These are phyloP conservation scores for Mortierella sp. DNA, from an alignment of 371 early-diverging fungal species.

Conservation along the genomic window DNA sequence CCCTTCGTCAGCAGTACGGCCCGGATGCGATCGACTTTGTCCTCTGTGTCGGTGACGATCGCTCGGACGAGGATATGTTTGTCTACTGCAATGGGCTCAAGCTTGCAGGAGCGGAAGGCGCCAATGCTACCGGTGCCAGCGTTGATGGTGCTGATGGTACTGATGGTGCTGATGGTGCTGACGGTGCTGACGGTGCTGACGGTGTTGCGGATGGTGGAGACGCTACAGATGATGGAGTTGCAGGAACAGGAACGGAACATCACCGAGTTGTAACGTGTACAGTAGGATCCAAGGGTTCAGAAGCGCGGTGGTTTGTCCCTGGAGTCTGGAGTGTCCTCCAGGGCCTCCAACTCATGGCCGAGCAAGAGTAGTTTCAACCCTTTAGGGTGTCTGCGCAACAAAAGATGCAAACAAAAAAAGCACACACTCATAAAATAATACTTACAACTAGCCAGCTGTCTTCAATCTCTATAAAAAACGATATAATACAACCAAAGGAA, in stretches of 20 bases:
- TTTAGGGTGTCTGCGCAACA: not conserved
- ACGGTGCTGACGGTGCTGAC: not conserved
- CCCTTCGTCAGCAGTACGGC: slow-evolving; percentile 27
- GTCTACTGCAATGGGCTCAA: slow-evolving; percentile 71
- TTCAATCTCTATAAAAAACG: not conserved
- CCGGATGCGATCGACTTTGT: slow-evolving; percentile 68
- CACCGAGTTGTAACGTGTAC: slow-evolving; percentile 67
- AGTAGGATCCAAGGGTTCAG: slow-evolving; percentile 70
- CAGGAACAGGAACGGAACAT: not conserved
- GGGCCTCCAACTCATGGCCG: slow-evolving; percentile 53
- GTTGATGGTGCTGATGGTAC: not conserved
- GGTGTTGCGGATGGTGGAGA: not conserved
- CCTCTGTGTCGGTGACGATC: slow-evolving; percentile 85
- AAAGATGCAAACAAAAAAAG: not conserved
- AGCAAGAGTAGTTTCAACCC: not conserved
- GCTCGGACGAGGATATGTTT: slow-evolving; percentile 91
- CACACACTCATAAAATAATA: not conserved
- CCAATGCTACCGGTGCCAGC: not conserved
- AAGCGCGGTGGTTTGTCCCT: slow-evolving; percentile 69
- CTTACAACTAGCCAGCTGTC: not conserved
- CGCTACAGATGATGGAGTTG: too few species aligned
- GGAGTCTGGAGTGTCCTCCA: slow-evolving; percentile 64
- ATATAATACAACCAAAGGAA: too few species aligned
- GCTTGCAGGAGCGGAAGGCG: slow-evolving; percentile 10
- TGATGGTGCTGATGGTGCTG: not conserved